A percentile compares a stretch with the other conserved stretches of the same genome.
These are phyloP conservation scores for Trichoderma semiorbis DNA, from an alignment of 2,329 filamentous ascomycete genomes.

Conservation along the genomic window DNA sequence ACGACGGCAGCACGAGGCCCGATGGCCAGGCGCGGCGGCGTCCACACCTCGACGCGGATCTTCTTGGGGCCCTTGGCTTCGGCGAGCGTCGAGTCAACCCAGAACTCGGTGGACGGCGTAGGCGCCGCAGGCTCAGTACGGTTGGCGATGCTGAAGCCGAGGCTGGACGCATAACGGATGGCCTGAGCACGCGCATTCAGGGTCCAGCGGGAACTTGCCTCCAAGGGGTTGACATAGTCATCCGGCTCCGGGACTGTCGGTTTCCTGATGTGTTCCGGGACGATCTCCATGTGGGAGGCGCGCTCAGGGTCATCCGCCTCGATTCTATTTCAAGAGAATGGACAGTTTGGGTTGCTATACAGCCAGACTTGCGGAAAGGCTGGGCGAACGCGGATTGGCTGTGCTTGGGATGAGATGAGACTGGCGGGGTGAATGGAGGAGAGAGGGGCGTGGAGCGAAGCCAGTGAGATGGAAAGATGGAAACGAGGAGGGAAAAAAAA, in stretches of 20 bases:
- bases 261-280: constrained; percentile 27
- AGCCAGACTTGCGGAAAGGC: constrained; percentile 13
- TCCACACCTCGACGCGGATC: constrained; percentile 48
- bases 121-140: constrained; percentile 40
- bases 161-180: constrained; percentile 42
- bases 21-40: constrained; percentile 33
- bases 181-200: constrained; percentile 42
- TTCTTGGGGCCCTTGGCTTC: constrained; percentile 34
- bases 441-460: not conserved
- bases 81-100: constrained; percentile 42
- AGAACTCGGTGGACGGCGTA: constrained; percentile 37
- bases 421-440: constrained; percentile 11
- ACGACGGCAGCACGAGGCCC: constrained; percentile 52
- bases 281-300: constrained; percentile 26
- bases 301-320: constrained; percentile 1
- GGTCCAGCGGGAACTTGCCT: constrained; percentile 42
- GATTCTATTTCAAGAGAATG: not conserved
- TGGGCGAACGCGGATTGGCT: constrained; percentile 17
- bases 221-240: constrained; percentile 44
- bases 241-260: constrained; percentile 32
- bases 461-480: not conserved
- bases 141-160: constrained; percentile 43
- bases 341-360: not conserved
- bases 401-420: not conserved
- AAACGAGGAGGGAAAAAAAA: not conserved